Evolutionary conservation across 2,329 filamentous ascomycete genomes (phyloP), one percentile per base, ranked within the genome.

Genomic region (Beauveria asiatica): DNA sequence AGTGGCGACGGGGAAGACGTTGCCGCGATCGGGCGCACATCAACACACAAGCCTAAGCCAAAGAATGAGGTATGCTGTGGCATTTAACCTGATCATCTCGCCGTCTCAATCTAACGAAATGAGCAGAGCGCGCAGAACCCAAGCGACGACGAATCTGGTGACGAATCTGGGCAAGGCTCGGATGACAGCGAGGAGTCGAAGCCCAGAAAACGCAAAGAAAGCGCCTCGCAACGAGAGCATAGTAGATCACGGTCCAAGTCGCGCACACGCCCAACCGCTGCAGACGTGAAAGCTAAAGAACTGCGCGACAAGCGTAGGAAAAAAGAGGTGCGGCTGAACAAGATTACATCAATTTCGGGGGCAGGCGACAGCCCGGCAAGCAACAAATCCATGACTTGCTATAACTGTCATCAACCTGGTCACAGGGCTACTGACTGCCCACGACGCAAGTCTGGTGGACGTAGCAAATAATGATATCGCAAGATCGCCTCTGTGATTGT

Each of bases 281-380:
- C 74, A 62, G 67, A 61, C 45, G 27, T 53, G 37, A 73, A 69
- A 41, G 73, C 73, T 7, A 76, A 79, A 64, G 76, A 83, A 64
- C 71, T 86, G 19, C 80, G 83, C 8, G 81, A 83, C 46, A 80
- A 81, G 68, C 76, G 84, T 49, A 80, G 83, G 66, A 84, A 84
- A 70, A 87, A 86, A 70, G 83, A 87, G 59, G 78, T 89, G 56
- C 86, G 86, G 62, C 73, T 90, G 60, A 87, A 87, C 67, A 78
- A 78, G 25, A 69, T 86, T 60, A 80, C 78, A 5, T 86, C 84
- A 1, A 83, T 90, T 51, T 89, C 86, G n/a, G 68, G 68, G 2
- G 67, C 66, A 2, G 72, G 72, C 19, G 67, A 62, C 44, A 67
- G 65, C 41, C 60, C 69, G 2, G 57, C 64, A n/a, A 66, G 60